Evolutionary conservation across 202 grass and related monocot species (phyloP), one percentile per base, ranked within the genome.

Genomic region (Panicum virgatum): DNA sequence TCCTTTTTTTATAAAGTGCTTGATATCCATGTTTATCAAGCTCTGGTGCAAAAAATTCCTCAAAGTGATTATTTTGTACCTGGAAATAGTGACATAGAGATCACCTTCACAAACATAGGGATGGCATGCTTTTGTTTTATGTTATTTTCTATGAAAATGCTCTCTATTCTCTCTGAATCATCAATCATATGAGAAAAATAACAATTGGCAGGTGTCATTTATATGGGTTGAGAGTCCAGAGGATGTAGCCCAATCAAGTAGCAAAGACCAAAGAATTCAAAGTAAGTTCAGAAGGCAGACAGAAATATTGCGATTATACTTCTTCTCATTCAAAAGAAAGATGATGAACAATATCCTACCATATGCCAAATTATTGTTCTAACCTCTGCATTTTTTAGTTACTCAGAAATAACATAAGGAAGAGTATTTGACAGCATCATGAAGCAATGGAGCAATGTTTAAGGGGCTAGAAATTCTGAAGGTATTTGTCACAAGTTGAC

Each of bases 21-120:
- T 97, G 91, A 69, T 97, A 97, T 74, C 94, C 94, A 86, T 93
- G 94, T 79, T 93, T 97, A 64, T 97, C 94, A 86, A 97, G 88
- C 78, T 97, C 94, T 47, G 82, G 89, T 27, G 84, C 79, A 88
- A 97, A 97, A 83, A 93, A 97, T 26, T 97, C 91, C 52, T 97
- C 91, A 56, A 89, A 97, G 44, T 93, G 94, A 50, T 97, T 92
- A 80, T 53, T 91, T 93, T 93, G 94, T 82, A 97, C 91, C 94
- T 97, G 65, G 9, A 87, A 88, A 75, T 20, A 71, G 40, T 52
- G 85, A 60, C 40, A 64, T 86, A 81, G 71, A 45, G 23, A 56
- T 73, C 53, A 34, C 70, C 40, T 34, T 69, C 27, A 23, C 5
- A 84, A 70, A 50, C 38, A 81, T 40, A 76, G 30, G 26, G 2